Conservation (phyloP, 2,329 filamentous ascomycete genomes). For the Meredithiella fracta region DNA sequence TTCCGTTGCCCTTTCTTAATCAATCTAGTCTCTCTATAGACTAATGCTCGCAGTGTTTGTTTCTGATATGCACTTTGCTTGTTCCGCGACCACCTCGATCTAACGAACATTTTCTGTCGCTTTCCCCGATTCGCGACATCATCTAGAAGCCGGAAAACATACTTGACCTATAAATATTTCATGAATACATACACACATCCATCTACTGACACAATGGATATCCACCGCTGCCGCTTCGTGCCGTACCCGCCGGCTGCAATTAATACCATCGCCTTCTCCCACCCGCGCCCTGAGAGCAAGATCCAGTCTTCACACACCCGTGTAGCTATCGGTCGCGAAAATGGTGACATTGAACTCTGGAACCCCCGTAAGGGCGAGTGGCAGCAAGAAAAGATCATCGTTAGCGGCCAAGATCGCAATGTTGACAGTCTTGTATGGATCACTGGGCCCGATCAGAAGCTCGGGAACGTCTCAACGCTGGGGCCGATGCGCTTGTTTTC, state of each 20-base stretch:
- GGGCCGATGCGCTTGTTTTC: constrained; percentile 82
- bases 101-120: too few species aligned
- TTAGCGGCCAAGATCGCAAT: constrained; percentile 68
- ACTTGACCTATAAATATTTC: not conserved
- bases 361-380: constrained; percentile 69
- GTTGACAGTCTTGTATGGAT: constrained; percentile 88
- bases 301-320: constrained; percentile 42
- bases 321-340: constrained; percentile 77
- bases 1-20: not conserved
- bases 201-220: constrained; percentile 49
- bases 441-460: constrained; percentile 60
- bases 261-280: constrained; percentile 87
- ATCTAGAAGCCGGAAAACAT: not conserved
- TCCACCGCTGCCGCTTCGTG: constrained; percentile 93
- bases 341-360: constrained; percentile 97
- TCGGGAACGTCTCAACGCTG: constrained; percentile 34
- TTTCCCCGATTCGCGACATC: too few species aligned
- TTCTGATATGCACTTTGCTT: not conserved
- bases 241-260: constrained; percentile 82
- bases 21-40: not conserved
- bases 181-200: not conserved
- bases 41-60: not conserved
- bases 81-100: not conserved
- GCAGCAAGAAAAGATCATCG: constrained; percentile 78
- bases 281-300: constrained; percentile 37